These are phyloP conservation scores for Lasiodiplodia sp. DNA, from an alignment of 2,329 filamentous ascomycete species.

Conservation along the genomic window DNA sequence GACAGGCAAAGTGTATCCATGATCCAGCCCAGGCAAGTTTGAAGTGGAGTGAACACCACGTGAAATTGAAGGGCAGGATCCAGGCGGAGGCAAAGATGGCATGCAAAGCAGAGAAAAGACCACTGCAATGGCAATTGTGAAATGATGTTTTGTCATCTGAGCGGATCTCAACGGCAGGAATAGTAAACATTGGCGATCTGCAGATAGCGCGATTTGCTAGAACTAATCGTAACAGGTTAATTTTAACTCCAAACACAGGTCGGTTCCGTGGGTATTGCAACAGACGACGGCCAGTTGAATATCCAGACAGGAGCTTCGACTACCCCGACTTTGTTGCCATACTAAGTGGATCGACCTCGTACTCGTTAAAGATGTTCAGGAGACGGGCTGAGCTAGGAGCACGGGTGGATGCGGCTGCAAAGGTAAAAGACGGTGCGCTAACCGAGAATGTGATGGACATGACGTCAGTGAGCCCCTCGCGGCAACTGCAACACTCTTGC, in stretches of 20 bases:
- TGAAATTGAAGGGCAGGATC: neutral
- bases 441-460: slow-evolving; percentile 1
- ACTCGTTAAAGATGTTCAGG: neutral
- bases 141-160: neutral
- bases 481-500: neutral
- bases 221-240: neutral
- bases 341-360: too few species aligned
- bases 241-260: neutral
- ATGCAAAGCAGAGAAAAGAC: neutral
- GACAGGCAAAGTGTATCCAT: too few species aligned
- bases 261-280: too few species aligned
- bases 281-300: too few species aligned
- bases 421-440: neutral
- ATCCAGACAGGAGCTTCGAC: too few species aligned
- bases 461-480: slow-evolving; percentile 12
- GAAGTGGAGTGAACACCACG: neutral
- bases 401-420: neutral
- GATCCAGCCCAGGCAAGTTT: neutral
- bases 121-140: neutral
- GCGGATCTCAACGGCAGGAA: neutral
- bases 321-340: too few species aligned
- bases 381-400: neutral
- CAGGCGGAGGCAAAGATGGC: neutral
- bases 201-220: neutral
- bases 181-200: neutral